Base-by-base conservation (phyloP, 345 rosid genomes). In the Hibiscus trionum region DNA sequence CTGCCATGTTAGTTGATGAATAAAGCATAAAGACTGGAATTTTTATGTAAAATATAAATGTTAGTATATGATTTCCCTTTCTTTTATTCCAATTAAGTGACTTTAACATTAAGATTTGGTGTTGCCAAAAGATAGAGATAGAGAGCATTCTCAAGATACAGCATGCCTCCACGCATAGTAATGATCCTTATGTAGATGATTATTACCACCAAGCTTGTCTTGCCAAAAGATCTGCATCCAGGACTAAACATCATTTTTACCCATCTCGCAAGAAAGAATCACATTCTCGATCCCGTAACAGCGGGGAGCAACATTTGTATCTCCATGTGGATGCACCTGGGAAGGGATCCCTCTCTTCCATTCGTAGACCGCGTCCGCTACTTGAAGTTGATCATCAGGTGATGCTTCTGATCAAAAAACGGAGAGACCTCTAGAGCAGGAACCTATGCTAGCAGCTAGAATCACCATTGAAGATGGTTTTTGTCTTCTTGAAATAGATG, bases 101-200 rank as follows among this genome's bases (percentile, higher is more conserved):
- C 35, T 33, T 33, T 4, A 31, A 15, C 21, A 15, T 61, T 8
- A 31, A 15, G 65, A 17, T 61, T 31, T 27, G 10, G 31, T 61
- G 21, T 15, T 61, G n/a, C n/a, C n/a, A n/a, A n/a, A n/a, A n/a
- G n/a, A n/a, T n/a, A n/a, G n/a, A 95, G 81, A 92, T 95, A 1
- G 99, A 95, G 83, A 92, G 92, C 77, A 89, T 95, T 69, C 87
- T 95, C 73, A 95, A 89, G 80, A 92, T 95, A 96, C 99, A 95
- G 87, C 97, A 89, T 79, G 87, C 93, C 10, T 83, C 92, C 31
- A 84, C 90, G 0, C 97, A 95, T 82, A 78, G 88, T 75, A 92
- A 74, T 69, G 97, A 92, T 72, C 93, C 92, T 2, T 95, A 95
- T 60, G 68, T 90, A 17, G 93, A 91, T 81, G 99, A 95, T 82